A percentile compares a stretch with the other conserved stretches of the same genome.
These are phyloP conservation scores for Glycine latifolia DNA, from an alignment of 306 rosid genomes.

Conservation along the genomic window DNA sequence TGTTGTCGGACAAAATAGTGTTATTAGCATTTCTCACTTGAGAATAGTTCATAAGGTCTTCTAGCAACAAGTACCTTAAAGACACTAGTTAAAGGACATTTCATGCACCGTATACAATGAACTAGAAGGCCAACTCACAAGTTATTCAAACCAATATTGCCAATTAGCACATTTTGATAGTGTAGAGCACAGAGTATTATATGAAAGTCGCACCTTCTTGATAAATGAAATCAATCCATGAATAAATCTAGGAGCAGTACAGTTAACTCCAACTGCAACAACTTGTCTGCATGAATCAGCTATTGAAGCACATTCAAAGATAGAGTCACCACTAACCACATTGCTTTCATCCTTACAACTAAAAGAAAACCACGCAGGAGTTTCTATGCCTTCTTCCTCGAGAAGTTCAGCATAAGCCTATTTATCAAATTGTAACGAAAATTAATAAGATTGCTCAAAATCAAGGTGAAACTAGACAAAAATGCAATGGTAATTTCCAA, in stretches of 20 bases:
- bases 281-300: conserved; percentile 76
- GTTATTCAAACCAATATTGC: background rate
- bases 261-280: conserved; percentile 85
- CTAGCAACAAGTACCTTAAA: background rate
- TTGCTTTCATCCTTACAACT: conserved; percentile 75
- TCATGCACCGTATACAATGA: background rate
- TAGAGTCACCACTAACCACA: conserved; percentile 80
- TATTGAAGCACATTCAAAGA: conserved; percentile 73
- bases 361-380: conserved; percentile 92
- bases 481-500: background rate
- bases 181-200: background rate
- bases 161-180: conserved; percentile 17
- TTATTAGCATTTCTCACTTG: background rate
- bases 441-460: background rate
- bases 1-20: background rate
- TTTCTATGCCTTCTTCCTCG: conserved; percentile 76
- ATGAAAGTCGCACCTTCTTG: conserved; percentile 54
- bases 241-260: conserved; percentile 87
- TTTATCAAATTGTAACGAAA: conserved; percentile 35
- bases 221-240: conserved; percentile 71
- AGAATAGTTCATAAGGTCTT: background rate
- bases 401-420: conserved; percentile 88
- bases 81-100: background rate
- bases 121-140: too few species aligned
- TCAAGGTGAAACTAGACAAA: conserved; percentile 28